phyloP scores from a whole-genome alignment of 2,329 filamentous ascomycete species.

The Diaporthe sp. region DNA sequence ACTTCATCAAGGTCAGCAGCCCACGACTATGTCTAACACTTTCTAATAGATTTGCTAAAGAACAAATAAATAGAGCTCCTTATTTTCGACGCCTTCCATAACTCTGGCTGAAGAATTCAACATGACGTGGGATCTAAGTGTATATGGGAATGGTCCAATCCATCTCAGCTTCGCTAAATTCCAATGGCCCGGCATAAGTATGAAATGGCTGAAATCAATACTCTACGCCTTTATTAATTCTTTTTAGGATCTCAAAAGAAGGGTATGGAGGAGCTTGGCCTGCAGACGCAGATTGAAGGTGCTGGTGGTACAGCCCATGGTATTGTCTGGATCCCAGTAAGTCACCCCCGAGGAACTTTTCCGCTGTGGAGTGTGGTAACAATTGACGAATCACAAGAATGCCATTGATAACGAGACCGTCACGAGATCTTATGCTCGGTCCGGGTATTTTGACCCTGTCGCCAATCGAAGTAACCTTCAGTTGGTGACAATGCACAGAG shows the following conservation, averaged over 20 bases:
- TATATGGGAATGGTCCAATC: not conserved
- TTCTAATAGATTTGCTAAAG: no score
- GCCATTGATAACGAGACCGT: not conserved
- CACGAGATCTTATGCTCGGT: constrained; percentile 2
- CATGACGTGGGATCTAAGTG: not conserved
- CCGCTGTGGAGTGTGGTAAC: no score
- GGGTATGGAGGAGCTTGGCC: not conserved
- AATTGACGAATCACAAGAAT: not conserved
- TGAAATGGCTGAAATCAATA: not conserved
- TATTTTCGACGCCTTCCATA: not conserved
- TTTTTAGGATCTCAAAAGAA: not conserved
- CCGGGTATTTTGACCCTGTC: not conserved
- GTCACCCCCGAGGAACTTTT: rapidly evolving
- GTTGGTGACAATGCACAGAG: not conserved
- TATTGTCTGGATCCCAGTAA: not conserved
- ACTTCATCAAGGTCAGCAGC: not conserved
- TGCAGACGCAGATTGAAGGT: not conserved
- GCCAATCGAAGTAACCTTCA: constrained; percentile 2
- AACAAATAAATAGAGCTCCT: not conserved
- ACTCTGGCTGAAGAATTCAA: not conserved
- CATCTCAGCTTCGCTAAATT: constrained; percentile 3
- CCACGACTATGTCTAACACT: rapidly evolving
- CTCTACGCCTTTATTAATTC: not conserved
- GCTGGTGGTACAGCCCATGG: constrained; percentile 3
- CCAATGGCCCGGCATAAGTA: not conserved